Evolutionary conservation across 73 alveolate genomes (phyloP).

Genomic region (Effrenium voratum): DNA sequence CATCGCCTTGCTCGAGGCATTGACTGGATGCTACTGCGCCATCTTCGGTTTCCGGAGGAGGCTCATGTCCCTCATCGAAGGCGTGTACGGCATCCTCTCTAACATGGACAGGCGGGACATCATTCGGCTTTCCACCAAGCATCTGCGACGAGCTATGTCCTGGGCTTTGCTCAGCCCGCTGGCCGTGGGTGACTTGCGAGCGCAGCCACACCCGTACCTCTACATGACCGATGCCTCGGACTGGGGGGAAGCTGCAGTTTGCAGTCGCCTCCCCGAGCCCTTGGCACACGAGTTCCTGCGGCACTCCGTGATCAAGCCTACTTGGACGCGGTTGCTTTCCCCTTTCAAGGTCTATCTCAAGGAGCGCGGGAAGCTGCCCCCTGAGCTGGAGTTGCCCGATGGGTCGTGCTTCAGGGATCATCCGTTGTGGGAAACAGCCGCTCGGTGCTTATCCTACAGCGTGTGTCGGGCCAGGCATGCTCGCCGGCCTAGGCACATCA

Average conservation of each 20-base stretch:
- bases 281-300: not conserved
- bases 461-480: too few species aligned
- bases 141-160: not conserved
- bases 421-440: not conserved
- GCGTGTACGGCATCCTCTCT: not conserved
- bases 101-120: not conserved
- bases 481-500: not conserved
- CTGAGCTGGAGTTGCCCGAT: not conserved
- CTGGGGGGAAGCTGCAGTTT: not conserved
- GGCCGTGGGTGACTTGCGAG: not conserved
- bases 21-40: not conserved
- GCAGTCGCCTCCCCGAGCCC: not conserved
- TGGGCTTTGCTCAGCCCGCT: not conserved
- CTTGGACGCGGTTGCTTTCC: not conserved
- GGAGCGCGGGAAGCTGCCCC: not conserved
- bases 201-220: not conserved
- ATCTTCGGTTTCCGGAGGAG: not conserved
- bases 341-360: not conserved
- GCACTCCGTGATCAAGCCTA: not conserved
- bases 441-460: not conserved
- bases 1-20: not conserved
- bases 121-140: not conserved
- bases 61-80: not conserved
- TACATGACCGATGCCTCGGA: not conserved
- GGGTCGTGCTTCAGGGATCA: not conserved